Evolutionary conservation across 139 green algal species (phyloP), one percentile per base, ranked within the genome.

Genomic region (Chlorella vulgaris): DNA sequence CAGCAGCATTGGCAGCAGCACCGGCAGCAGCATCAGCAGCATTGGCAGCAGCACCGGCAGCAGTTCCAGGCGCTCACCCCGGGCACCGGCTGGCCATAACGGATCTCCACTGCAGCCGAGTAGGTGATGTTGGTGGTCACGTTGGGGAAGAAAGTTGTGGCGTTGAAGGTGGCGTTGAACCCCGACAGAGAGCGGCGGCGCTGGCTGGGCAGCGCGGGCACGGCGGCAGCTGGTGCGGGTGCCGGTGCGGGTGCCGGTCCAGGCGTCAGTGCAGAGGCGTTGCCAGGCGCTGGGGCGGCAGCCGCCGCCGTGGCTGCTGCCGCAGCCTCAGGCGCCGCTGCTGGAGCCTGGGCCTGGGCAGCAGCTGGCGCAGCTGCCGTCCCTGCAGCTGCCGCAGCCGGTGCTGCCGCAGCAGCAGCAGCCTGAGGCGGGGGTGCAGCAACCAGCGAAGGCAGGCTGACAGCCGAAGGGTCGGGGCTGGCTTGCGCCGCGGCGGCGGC

Each of bases 121-220:
- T 65, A 65, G 55, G 15, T 65, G 55, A 65, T 29, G 55, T 29
- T 29, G 18, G 55, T 65, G 55, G 55, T 65, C 18, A 65, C 55
- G 55, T 65, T 65, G 21, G 55, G 55, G 55, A 65, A 65, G 55
- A 65, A 65, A 5, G 55, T 65, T 15, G 15, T 29, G 55, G 55
- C 55, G 55, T 65, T 65, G 55, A 65, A 65, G 55, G 55, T 65
- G 15, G 15, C 55, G 55, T 65, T 65, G 55, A 65, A 65, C 18
- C 55, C 55, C 5, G 15, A 5, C 55, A 65, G 55, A 21, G 55
- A 65, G 22, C 55, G 55, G 21, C 55, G 55, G 55, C 55, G 55
- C 22, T 31, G 47, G 47, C 47, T 10, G 47, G 47, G 22, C 55
- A n/a, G 22, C 18, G 21, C 55, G 18, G 55, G 18, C 18, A 8